A percentile compares a stretch with the other conserved stretches of the same genome.
phyloP scores from a whole-genome alignment of 2,329 filamentous ascomycete species.

The Scytalidium sp. region DNA sequence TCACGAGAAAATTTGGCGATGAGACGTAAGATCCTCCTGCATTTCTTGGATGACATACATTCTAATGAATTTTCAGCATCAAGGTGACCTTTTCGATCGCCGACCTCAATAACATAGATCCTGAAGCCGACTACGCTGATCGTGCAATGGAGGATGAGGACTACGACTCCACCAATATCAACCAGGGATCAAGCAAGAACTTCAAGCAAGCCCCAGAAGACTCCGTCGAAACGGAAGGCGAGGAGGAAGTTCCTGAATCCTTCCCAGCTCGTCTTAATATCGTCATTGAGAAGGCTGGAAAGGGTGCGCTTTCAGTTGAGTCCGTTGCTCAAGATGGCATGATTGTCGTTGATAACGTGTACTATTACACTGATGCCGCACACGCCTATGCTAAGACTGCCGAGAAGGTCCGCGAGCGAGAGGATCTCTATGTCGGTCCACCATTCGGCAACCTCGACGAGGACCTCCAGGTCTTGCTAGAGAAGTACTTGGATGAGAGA shows the following conservation, averaged over 20 bases:
- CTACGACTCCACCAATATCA: constrained; percentile 36
- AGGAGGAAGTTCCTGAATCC: constrained; percentile 52
- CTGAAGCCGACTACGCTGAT: constrained; percentile 57
- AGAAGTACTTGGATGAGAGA: constrained; percentile 92
- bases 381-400: constrained; percentile 73
- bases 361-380: constrained; percentile 77
- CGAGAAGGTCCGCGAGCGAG: constrained; percentile 73
- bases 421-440: constrained; percentile 83
- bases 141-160: constrained; percentile 51
- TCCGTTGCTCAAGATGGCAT: constrained; percentile 81
- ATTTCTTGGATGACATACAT: constrained; percentile 18
- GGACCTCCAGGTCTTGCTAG: constrained; percentile 87
- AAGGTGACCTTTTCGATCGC: constrained; percentile 81
- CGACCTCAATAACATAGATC: constrained; percentile 68
- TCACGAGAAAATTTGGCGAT: constrained; percentile 79
- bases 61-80: constrained; percentile 51
- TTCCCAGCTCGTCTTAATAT: constrained; percentile 84
- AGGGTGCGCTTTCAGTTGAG: constrained; percentile 84
- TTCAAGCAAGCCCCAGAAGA: constrained; percentile 55
- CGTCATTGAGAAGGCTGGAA: constrained; percentile 81
- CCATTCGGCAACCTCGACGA: constrained; percentile 94
- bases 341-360: constrained; percentile 87
- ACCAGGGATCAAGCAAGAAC: constrained; percentile 53
- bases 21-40: constrained; percentile 67
- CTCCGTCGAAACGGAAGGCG: constrained; percentile 53